Base-by-base conservation (phyloP, 371 early-diverging fungal species). In the Nematocida minor region DNA sequence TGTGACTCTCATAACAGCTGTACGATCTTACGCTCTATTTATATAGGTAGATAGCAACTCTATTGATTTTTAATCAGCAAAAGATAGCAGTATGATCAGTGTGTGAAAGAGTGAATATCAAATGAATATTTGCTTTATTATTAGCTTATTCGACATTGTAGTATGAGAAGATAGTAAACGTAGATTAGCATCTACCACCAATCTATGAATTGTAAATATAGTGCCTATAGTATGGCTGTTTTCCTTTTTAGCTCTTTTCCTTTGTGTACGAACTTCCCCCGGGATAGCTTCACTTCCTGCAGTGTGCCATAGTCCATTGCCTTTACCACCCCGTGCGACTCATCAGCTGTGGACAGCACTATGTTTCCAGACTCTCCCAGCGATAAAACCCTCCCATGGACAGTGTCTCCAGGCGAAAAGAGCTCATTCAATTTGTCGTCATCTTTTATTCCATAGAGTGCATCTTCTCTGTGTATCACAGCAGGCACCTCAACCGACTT, bases 391-490 rank as follows among this genome's bases (percentile, higher is more conserved):
- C 66, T 27, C 20, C 63, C 77, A 27, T 64, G 44, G 9, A 74
- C 42, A 14, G 38, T 55, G 41, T 74, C 77, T 2, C 77, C 77
- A 1, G 77, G 49, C 31, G 77, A 74, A 46, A 74, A 74, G 25
- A 74, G 29, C 16, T 27, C 51, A 41, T 47, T 63, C 22, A 74
- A 36, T 47, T 64, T 63, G 18, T 40, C 41, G 2, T 48, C 54
- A 32, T 74, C 77, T 44, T 74, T 74, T 38, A 74, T 74, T 0
- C 77, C 77, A 27, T 63, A 74, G 4, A 66, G 36, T 27, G 64
- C 36, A 51, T 74, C 77, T 53, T 74, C 77, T 46, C 77, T 49
- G 44, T 74, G 77, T 0, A 74, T 22, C 9, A 74, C 36, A 14
- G 40, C 77, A 4, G 40, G 34, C 4, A 53, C 42, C n/a, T 40